Base-by-base conservation (phyloP, 1,139 yeast species). In the Sugiyamaella xylanicola region DNA sequence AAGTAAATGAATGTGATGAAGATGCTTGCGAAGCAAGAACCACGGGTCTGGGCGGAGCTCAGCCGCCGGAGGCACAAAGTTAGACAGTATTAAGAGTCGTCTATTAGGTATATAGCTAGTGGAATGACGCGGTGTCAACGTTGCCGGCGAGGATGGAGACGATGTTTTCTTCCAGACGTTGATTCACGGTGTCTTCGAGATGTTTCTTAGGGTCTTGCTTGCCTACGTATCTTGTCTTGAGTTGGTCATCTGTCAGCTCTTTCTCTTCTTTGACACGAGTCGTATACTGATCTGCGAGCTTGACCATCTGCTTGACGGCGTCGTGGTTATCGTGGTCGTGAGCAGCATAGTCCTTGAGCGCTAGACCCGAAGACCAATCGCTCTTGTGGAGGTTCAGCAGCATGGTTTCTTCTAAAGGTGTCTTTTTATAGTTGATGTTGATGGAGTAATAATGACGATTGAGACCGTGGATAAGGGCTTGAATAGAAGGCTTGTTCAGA, bases 161-260 rank as follows among this genome's bases (percentile, higher is more conserved):
- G 54, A 93, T 85, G 69, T 93, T 95, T 54, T 90, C 95, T 72
- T 93, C 99, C 66, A 95, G 83, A 56, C 91, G 78, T 61, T 78
- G 77, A 62, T 89, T 95, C 13, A 97, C 95, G 1, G 95, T 87
- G 63, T 90, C 97, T 50, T 87, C 82, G 68, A 95, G 79, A 76
- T 95, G 99, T 76, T 93, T 93, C 83, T 95, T 95, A 50, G 99
- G 99, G 72, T 95, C 99, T 73, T 93, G 97, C 71, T 91, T 92
- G 65, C 99, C 99, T 32, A 95, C 98, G 68, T 92, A 95, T 70
- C 99, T 84, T 8, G 97, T 93, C 73, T 90, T 90, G 66, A 92
- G 81, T 71, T 89, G 95, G 43, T 90, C 97, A 66, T 89, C 95
- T 56, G 85, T 77, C 64, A 93, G 77, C 64, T 90, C 96, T 69